A percentile compares a stretch with the other conserved stretches of the same genome.
Conservation (phyloP, 1,139 yeast species). For the Geotrichum histeridarum region DNA sequence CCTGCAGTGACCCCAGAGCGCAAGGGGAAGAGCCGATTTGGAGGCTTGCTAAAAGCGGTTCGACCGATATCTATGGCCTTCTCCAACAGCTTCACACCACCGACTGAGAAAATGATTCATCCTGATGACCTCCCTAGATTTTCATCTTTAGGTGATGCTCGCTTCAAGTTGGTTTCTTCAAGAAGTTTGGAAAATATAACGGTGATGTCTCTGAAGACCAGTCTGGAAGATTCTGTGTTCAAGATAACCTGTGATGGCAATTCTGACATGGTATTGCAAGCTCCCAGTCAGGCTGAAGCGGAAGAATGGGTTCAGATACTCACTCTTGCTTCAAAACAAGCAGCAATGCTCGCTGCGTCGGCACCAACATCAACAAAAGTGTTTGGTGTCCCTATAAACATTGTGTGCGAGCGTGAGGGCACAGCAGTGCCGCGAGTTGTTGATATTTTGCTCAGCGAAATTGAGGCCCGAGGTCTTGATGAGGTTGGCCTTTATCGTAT, state of each 20-base stretch:
- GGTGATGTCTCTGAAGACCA: slow-evolving; percentile 21
- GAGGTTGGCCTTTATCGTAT: slow-evolving; percentile 92
- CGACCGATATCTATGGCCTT: slow-evolving; percentile 43
- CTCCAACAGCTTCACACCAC: slow-evolving; percentile 28
- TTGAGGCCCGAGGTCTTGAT: slow-evolving; percentile 77
- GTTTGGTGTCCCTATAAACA: slow-evolving; percentile 84
- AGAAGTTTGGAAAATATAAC: slow-evolving; percentile 50
- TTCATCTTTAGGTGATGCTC: slow-evolving; percentile 40
- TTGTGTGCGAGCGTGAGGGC: slow-evolving; percentile 68
- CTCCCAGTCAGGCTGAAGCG: slow-evolving; percentile 55
- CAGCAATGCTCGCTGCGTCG: slow-evolving; percentile 35
- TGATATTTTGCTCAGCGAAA: slow-evolving; percentile 58
- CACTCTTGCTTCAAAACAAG: slow-evolving; percentile 41
- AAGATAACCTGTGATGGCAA: slow-evolving; percentile 53
- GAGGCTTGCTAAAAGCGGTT: slow-evolving; percentile 40
- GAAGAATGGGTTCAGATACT: slow-evolving; percentile 65
- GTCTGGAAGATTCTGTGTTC: slow-evolving; percentile 44
- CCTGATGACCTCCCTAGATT: slow-evolving; percentile 59
- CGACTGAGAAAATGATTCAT: slow-evolving; percentile 44
- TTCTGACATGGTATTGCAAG: slow-evolving; percentile 57
- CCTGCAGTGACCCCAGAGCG: slow-evolving; percentile 5
- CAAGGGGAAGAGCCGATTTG: slow-evolving; percentile 33
- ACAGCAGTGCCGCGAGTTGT: slow-evolving; percentile 61
- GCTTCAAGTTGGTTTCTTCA: slow-evolving; percentile 52
- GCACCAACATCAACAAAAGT: slow-evolving; percentile 43